Evolutionary conservation across 78 protist genomes (phyloP).

Genomic region (slime mould (Dictyostelium discoideum)): dicty_2.7 NC_007091.3:2479501-2480000

Average conservation of each 20-base stretch:
- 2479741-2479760: constrained; percentile 18
- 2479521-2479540: constrained; percentile 2
- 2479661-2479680: neutral
- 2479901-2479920: constrained; percentile 12
- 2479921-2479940: constrained; percentile 32
- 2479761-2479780: constrained; percentile 7
- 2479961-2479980: neutral
- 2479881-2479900: constrained; percentile 33
- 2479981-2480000: neutral
- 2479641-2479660: neutral
- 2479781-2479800: constrained; percentile 1
- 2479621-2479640: constrained; percentile 37
- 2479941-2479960: neutral
- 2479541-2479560: neutral
- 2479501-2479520: neutral
- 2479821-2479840: neutral
- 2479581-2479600: neutral
- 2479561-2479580: neutral
- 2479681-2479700: neutral
- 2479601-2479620: constrained; percentile 3
- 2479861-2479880: neutral
- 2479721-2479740: neutral
- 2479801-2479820: constrained; percentile 12
- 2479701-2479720: neutral
- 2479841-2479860: neutral